Conservation (phyloP, 2,329 filamentous ascomycete species). For the Cercospora sesami region DNA sequence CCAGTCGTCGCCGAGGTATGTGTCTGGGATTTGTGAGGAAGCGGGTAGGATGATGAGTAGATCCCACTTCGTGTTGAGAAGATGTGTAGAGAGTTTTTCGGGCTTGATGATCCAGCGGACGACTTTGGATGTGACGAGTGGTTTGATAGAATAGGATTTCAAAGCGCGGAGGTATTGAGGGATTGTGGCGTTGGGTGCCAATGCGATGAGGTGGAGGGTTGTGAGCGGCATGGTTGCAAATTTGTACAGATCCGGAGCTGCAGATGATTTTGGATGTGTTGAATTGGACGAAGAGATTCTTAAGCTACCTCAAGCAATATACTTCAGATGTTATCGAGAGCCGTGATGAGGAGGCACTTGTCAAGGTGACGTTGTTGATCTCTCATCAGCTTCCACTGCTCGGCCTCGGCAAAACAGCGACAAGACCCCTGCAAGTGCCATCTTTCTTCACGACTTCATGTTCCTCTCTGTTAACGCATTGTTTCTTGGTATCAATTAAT, state of each 20-base stretch:
- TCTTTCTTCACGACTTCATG: background rate
- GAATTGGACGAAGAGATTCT: background rate
- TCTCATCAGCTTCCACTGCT: background rate
- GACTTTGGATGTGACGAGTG: slow-evolving; percentile 47
- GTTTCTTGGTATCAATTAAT: background rate
- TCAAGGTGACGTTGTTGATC: slow-evolving; percentile 1
- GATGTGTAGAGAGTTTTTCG: slow-evolving; percentile 43
- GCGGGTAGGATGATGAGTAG: slow-evolving; percentile 48
- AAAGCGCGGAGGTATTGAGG: slow-evolving; percentile 47
- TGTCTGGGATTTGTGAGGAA: slow-evolving; percentile 30
- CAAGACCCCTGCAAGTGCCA: background rate
- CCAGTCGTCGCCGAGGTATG: slow-evolving; percentile 31
- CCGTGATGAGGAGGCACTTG: background rate
- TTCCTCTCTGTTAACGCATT: background rate
- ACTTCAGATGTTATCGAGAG: background rate
- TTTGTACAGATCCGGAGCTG: background rate
- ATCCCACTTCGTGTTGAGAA: slow-evolving; percentile 51
- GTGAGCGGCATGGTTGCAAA: slow-evolving; percentile 49
- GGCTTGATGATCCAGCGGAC: slow-evolving; percentile 55
- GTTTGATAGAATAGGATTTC: slow-evolving; percentile 37
- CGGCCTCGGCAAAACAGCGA: background rate
- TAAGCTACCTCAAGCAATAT: background rate
- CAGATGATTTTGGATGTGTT: background rate
- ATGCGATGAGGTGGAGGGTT: slow-evolving; percentile 50
- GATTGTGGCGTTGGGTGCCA: slow-evolving; percentile 39